phyloP scores from a whole-genome alignment of 2,329 filamentous ascomycete genomes.

The Kalmusia sp. region DNA sequence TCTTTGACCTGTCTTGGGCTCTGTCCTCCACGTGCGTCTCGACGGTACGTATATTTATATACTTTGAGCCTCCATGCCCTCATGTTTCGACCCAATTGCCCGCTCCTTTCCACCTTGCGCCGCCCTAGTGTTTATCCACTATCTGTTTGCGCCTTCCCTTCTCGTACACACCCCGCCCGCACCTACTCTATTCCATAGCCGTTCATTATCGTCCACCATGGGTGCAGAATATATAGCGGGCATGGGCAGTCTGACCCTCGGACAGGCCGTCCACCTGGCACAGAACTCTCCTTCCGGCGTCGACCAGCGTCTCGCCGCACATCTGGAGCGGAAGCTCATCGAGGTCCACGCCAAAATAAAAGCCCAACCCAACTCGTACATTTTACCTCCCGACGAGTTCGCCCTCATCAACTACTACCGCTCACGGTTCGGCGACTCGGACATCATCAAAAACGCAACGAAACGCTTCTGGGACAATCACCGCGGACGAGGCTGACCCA shows the following conservation, averaged over 20 bases:
- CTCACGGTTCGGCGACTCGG: slow-evolving; percentile 64
- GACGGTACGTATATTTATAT: slow-evolving; percentile 11
- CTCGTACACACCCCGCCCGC: slow-evolving; percentile 31
- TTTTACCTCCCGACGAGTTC: slow-evolving; percentile 80
- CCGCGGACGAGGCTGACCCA: slow-evolving; percentile 35
- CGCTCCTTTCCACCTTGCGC: slow-evolving; percentile 3
- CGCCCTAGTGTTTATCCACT: slow-evolving; percentile 3
- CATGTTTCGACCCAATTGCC: not conserved
- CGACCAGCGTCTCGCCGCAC: slow-evolving; percentile 67
- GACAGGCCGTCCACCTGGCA: slow-evolving; percentile 76
- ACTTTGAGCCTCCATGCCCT: not conserved
- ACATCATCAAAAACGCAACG: slow-evolving; percentile 59
- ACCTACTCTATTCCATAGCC: slow-evolving; percentile 30
- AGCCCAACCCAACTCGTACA: slow-evolving; percentile 70
- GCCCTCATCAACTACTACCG: slow-evolving; percentile 87
- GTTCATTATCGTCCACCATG: slow-evolving; percentile 47
- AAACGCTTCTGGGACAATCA: slow-evolving; percentile 64
- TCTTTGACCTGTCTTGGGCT: slow-evolving; percentile 41
- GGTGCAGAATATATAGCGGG: slow-evolving; percentile 48
- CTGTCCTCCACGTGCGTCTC: slow-evolving; percentile 19
- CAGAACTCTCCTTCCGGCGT: slow-evolving; percentile 74
- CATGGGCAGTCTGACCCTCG: slow-evolving; percentile 59
- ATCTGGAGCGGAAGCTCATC: slow-evolving; percentile 66
- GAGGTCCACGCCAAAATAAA: slow-evolving; percentile 74
- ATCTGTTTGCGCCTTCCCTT: slow-evolving; percentile 26